These are phyloP conservation scores for Populus alba DNA, from an alignment of 345 rosid species.

Conservation along the genomic window DNA sequence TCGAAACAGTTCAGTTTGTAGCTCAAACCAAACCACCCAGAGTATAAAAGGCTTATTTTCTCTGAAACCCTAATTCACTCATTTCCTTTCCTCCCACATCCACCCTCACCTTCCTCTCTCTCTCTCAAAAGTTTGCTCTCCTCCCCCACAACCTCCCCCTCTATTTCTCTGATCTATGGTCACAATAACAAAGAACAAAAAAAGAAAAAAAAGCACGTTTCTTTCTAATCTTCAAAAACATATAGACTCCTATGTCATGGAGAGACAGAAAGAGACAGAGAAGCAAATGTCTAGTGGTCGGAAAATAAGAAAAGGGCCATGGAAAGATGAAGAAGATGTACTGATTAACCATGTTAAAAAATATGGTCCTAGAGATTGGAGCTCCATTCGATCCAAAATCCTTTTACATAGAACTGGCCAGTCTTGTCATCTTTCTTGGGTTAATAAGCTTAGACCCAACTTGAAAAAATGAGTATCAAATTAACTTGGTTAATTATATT, in stretches of 20 bases:
- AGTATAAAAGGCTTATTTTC: no score
- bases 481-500: not conserved
- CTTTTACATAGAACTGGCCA: slow-evolving; percentile 80
- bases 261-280: not conserved
- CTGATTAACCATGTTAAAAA: slow-evolving; percentile 62
- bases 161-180: no score
- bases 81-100: no score
- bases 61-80: no score
- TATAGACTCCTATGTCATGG: not conserved
- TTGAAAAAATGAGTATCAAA: slow-evolving; percentile 57
- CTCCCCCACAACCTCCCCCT: no score
- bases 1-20: no score
- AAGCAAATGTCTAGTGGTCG: not conserved
- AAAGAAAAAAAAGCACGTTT: not conserved
- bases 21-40: no score
- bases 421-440: slow-evolving; percentile 96
- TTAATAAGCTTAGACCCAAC: slow-evolving; percentile 89
- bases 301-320: slow-evolving; percentile 74
- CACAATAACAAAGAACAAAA: not conserved
- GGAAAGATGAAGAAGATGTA: slow-evolving; percentile 91
- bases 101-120: no score
- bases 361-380: slow-evolving; percentile 93
- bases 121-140: no score
- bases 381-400: slow-evolving; percentile 99
- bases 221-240: not conserved